These are phyloP conservation scores for Omphalotus guepiniiformis DNA, from an alignment of 768 basidiomycete species.

Conservation along the genomic window DNA sequence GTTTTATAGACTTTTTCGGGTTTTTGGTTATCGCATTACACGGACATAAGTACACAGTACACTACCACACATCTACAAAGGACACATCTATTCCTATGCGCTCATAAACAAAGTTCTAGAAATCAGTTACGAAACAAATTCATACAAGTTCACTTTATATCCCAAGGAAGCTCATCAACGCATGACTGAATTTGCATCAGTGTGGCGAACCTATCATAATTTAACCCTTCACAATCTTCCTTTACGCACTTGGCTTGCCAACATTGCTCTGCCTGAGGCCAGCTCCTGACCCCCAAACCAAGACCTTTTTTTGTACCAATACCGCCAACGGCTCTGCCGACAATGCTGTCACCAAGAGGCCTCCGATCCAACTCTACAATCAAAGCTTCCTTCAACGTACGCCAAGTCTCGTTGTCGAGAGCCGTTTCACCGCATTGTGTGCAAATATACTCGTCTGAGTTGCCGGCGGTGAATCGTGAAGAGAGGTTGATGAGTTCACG, in stretches of 20 bases:
- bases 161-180: slow-evolving; percentile 46
- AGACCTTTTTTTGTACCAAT: slow-evolving; percentile 19
- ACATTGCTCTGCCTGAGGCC: slow-evolving; percentile 56
- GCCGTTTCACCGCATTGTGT: slow-evolving; percentile 47
- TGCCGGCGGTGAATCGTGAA: slow-evolving; percentile 53
- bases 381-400: slow-evolving; percentile 54
- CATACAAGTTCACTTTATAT: not conserved
- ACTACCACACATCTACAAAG: too few relatives aligned
- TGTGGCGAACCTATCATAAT: slow-evolving; percentile 59
- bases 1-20: not conserved
- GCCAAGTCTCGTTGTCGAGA: slow-evolving; percentile 60
- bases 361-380: slow-evolving; percentile 54
- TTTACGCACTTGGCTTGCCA: slow-evolving; percentile 59
- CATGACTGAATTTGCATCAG: slow-evolving; percentile 55
- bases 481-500: slow-evolving; percentile 50
- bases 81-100: too few relatives aligned
- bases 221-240: slow-evolving; percentile 44
- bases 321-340: slow-evolving; percentile 4
- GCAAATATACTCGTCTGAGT: slow-evolving; percentile 43
- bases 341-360: slow-evolving; percentile 48
- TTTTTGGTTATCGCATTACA: not conserved
- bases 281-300: slow-evolving; percentile 42
- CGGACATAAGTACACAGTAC: too few relatives aligned
- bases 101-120: too few relatives aligned
- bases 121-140: too few relatives aligned